phyloP scores from a whole-genome alignment of 805 yeast species.

The Ogataea trehalophila region DNA sequence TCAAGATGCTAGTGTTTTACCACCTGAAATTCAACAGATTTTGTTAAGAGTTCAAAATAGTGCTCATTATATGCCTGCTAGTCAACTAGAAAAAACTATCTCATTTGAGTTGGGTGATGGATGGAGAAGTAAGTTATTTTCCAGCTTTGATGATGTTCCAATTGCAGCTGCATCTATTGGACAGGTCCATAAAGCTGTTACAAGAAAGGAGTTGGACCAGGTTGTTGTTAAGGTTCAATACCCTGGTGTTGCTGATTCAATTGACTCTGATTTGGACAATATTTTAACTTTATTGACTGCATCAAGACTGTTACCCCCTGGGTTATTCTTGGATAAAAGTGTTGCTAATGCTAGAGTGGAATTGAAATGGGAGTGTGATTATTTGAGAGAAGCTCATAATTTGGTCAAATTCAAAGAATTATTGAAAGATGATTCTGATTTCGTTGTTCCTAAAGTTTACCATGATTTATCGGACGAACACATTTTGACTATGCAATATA shows the following conservation, averaged over 20 bases:
- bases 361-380: constrained; percentile 97
- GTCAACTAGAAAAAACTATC: constrained; percentile 78
- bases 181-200: constrained; percentile 84
- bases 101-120: constrained; percentile 64
- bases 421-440: constrained; percentile 55
- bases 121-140: constrained; percentile 69
- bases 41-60: constrained; percentile 83
- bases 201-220: constrained; percentile 52
- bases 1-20: constrained; percentile 83
- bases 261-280: constrained; percentile 91
- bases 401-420: constrained; percentile 63
- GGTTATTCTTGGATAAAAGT: constrained; percentile 85
- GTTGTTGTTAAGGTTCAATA: constrained; percentile 96
- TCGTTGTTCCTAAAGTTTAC: constrained; percentile 77
- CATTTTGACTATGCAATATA: constrained; percentile 83
- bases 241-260: constrained; percentile 92
- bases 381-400: constrained; percentile 79
- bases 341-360: constrained; percentile 91
- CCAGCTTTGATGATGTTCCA: constrained; percentile 79
- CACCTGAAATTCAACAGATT: constrained; percentile 77
- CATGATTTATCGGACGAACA: constrained; percentile 74
- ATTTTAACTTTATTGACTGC: constrained; percentile 79
- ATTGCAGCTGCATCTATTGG: constrained; percentile 98
- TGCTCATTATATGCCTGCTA: constrained; percentile 95
- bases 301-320: constrained; percentile 81